Conservation (phyloP, 1,139 yeast genomes). For the Geotrichum aggregatum region DNA sequence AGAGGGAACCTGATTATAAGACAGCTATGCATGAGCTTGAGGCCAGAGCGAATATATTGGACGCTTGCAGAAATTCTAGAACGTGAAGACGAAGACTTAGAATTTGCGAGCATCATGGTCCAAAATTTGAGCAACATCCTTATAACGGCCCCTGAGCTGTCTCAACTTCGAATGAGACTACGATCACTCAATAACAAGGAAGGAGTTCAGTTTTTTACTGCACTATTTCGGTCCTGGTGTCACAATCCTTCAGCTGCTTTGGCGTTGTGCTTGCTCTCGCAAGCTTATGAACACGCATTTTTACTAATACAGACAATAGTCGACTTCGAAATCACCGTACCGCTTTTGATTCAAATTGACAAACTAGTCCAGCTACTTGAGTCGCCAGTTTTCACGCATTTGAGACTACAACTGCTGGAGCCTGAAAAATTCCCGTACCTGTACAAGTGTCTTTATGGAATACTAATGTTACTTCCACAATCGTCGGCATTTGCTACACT, state of each 20-base stretch:
- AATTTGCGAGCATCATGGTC: slow-evolving; percentile 74
- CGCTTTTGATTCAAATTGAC: slow-evolving; percentile 71
- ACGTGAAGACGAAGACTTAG: slow-evolving; percentile 54
- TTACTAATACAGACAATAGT: slow-evolving; percentile 69
- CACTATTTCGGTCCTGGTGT: slow-evolving; percentile 87
- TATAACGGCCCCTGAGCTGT: slow-evolving; percentile 81
- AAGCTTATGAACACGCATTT: slow-evolving; percentile 85
- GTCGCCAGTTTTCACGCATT: slow-evolving; percentile 84
- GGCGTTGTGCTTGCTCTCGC: slow-evolving; percentile 79
- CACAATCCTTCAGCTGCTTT: slow-evolving; percentile 86
- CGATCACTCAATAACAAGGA: slow-evolving; percentile 52
- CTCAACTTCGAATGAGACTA: slow-evolving; percentile 63
- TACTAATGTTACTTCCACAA: slow-evolving; percentile 92
- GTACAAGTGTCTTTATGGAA: slow-evolving; percentile 85
- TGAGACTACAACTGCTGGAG: slow-evolving; percentile 80
- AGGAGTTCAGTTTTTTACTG: slow-evolving; percentile 69
- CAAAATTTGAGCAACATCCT: slow-evolving; percentile 84
- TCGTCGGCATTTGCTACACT: slow-evolving; percentile 84
- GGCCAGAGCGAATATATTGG: slow-evolving; percentile 78
- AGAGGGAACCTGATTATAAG: slow-evolving; percentile 83
- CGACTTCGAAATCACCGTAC: slow-evolving; percentile 69
- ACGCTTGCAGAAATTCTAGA: slow-evolving; percentile 75
- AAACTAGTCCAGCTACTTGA: slow-evolving; percentile 73
- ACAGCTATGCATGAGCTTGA: slow-evolving; percentile 74
- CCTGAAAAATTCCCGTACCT: slow-evolving; percentile 80